A percentile compares a stretch with the other conserved stretches of the same genome.
Conservation (phyloP, 176 grass and related monocot species). For the Aegilops sharonensis region DNA sequence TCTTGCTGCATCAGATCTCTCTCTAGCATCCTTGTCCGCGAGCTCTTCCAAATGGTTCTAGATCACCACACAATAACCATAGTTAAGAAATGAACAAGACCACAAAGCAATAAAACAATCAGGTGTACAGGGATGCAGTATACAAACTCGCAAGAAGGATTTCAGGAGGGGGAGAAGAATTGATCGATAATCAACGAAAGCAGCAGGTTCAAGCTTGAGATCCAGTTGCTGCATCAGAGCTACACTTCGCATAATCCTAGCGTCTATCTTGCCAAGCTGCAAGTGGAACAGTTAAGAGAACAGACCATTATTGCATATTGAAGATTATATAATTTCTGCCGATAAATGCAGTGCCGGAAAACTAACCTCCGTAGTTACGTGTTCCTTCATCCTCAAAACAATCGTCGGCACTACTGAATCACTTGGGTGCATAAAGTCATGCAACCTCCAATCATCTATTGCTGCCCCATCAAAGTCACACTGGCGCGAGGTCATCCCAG, state of each 20-base stretch:
- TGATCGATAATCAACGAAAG: slow-evolving; percentile 65
- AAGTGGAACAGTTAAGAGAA: slow-evolving; percentile 26
- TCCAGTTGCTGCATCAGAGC: slow-evolving; percentile 61
- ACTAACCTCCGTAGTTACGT: slow-evolving; percentile 55
- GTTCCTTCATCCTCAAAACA: slow-evolving; percentile 62
- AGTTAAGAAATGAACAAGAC: slow-evolving; percentile 36
- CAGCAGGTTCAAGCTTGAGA: slow-evolving; percentile 62
- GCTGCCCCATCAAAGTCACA: slow-evolving; percentile 54
- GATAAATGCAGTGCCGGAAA: slow-evolving; percentile 13
- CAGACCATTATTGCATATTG: slow-evolving; percentile 8
- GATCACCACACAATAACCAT: slow-evolving; percentile 26
- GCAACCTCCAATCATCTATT: slow-evolving; percentile 67
- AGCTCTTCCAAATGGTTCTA: slow-evolving; percentile 79
- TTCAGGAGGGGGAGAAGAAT: slow-evolving; percentile 75
- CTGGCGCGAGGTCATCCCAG: slow-evolving; percentile 42
- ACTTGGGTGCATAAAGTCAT: slow-evolving; percentile 57
- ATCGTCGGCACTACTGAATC: slow-evolving; percentile 50
- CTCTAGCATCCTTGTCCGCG: slow-evolving; percentile 85
- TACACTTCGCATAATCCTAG: slow-evolving; percentile 70
- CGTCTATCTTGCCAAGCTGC: slow-evolving; percentile 83
- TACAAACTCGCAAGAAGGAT: slow-evolving; percentile 70
- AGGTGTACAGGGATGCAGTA: slow-evolving; percentile 2
- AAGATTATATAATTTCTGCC: background rate
- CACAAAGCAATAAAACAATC: slow-evolving; percentile 8
- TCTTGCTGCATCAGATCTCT: slow-evolving; percentile 92